Percentiles rank a stretch among this genome's conserved stretches.
These are phyloP conservation scores for Macrocystidia cucumis DNA, from an alignment of 1,284 basidiomycete genomes.

Conservation along the genomic window DNA sequence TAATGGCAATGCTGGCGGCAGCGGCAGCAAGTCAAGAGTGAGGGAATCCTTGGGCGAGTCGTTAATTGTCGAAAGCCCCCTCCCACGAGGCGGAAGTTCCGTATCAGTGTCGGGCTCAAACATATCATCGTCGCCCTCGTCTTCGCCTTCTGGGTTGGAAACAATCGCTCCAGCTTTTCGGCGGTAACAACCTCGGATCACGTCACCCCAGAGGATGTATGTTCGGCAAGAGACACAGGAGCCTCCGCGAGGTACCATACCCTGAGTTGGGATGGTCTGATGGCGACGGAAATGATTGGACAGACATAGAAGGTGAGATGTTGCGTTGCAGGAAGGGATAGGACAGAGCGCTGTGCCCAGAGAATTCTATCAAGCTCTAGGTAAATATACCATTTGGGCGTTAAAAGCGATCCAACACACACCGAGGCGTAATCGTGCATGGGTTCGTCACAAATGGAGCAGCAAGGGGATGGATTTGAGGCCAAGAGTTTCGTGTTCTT, in stretches of 20 bases:
- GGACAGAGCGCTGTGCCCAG: slow-evolving; percentile 43
- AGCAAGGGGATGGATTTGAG: slow-evolving; percentile 25
- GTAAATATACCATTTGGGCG: slow-evolving; percentile 3
- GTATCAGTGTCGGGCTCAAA: slow-evolving; percentile 16
- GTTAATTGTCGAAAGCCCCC: too few species aligned
- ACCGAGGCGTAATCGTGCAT: slow-evolving; percentile 39
- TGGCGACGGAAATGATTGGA: slow-evolving; percentile 44
- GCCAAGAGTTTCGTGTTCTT: slow-evolving; percentile 41
- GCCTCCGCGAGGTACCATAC: slow-evolving; percentile 60
- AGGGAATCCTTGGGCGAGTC: too few species aligned
- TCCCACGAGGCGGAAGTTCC: too few species aligned
- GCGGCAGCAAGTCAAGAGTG: too few species aligned
- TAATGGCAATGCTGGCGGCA: too few species aligned
- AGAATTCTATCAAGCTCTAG: slow-evolving; percentile 38
- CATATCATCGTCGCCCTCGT: slow-evolving; percentile 14
- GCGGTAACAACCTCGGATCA: slow-evolving; percentile 63
- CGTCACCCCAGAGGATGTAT: slow-evolving; percentile 65
- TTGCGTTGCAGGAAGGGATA: slow-evolving; percentile 34
- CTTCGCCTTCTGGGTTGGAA: slow-evolving; percentile 21
- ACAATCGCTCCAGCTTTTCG: slow-evolving; percentile 32
- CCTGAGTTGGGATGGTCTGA: slow-evolving; percentile 16
- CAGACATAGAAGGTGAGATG: slow-evolving; percentile 69
- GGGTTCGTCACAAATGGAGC: slow-evolving; percentile 43
- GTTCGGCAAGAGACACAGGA: slow-evolving; percentile 46
- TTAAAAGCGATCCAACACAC: too few species aligned